Conservation (phyloP, 2,329 filamentous ascomycete genomes). For the Fonsecaea multimorphosa region DNA sequence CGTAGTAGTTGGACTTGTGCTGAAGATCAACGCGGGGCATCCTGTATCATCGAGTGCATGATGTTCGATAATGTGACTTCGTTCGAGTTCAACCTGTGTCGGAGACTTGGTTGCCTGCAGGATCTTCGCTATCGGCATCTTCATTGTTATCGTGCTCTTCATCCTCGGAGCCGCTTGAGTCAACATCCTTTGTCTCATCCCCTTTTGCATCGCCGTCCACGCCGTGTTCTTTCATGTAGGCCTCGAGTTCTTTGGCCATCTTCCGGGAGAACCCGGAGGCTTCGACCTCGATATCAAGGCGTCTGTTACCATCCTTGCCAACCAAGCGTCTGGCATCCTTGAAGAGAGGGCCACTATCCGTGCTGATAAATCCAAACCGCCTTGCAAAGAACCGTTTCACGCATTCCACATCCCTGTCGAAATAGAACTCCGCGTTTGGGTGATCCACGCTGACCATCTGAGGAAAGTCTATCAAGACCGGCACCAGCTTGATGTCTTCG, state of each 20-base stretch:
- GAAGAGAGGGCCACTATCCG: slow-evolving; percentile 83
- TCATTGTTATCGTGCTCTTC: slow-evolving; percentile 47
- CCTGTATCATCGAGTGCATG: slow-evolving; percentile 9
- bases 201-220: slow-evolving; percentile 60
- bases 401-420: slow-evolving; percentile 93
- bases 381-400: slow-evolving; percentile 93
- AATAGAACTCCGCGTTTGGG: slow-evolving; percentile 93
- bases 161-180: slow-evolving; percentile 49
- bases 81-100: slow-evolving; percentile 13
- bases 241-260: slow-evolving; percentile 92
- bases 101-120: background rate
- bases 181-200: slow-evolving; percentile 47
- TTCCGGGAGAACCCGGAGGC: slow-evolving; percentile 96
- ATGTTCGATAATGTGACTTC: background rate
- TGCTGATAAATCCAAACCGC: slow-evolving; percentile 84
- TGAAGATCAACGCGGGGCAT: background rate
- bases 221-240: slow-evolving; percentile 78
- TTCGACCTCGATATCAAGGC: slow-evolving; percentile 86
- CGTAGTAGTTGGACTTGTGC: background rate
- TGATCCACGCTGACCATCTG: slow-evolving; percentile 98
- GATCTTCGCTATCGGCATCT: slow-evolving; percentile 26
- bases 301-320: slow-evolving; percentile 66
- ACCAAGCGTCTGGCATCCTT: slow-evolving; percentile 79
- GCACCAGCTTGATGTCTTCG: slow-evolving; percentile 60
- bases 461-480: slow-evolving; percentile 94